Conservation (phyloP, 1,284 basidiomycete genomes). For the Pseudozyma hubeiensis region DNA sequence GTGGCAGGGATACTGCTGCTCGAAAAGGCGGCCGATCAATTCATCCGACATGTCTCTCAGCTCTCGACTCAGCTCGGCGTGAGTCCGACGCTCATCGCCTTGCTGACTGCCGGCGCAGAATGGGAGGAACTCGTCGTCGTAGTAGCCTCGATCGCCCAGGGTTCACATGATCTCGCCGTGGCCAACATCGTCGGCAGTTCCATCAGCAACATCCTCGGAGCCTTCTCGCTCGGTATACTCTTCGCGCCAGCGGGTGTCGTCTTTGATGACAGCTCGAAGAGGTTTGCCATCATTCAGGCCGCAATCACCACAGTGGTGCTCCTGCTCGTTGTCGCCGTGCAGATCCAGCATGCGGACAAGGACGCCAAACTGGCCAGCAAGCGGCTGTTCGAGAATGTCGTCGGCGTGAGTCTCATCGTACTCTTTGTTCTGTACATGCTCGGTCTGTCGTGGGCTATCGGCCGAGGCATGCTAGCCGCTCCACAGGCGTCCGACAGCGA, state of each 20-base stretch:
- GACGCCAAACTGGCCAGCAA: constrained; percentile 31
- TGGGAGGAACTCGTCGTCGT: constrained; percentile 56
- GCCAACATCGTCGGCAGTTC: constrained; percentile 60
- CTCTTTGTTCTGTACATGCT: constrained; percentile 45
- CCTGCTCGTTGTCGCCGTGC: constrained; percentile 25
- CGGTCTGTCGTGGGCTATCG: constrained; percentile 44
- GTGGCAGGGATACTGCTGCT: constrained; percentile 33
- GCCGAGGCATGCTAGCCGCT: constrained; percentile 41
- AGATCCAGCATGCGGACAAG: constrained; percentile 37
- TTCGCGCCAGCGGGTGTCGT: constrained; percentile 31
- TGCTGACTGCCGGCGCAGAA: constrained; percentile 51
- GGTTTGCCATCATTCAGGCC: constrained; percentile 42
- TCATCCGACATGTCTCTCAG: constrained; percentile 37
- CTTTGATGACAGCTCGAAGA: constrained; percentile 39
- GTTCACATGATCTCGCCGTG: constrained; percentile 44
- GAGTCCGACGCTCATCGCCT: constrained; percentile 38
- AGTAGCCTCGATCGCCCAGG: constrained; percentile 36
- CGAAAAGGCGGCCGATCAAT: constrained; percentile 36
- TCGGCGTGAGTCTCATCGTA: constrained; percentile 35
- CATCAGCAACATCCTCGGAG: constrained; percentile 61
- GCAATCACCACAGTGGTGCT: constrained; percentile 37
- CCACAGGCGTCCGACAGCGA: constrained; percentile 32
- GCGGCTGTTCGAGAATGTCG: constrained; percentile 41
- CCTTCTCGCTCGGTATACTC: constrained; percentile 38
- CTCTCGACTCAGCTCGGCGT: constrained; percentile 35